These are phyloP conservation scores for Vigna trinervia DNA, from an alignment of 306 rosid species.

Conservation along the genomic window DNA sequence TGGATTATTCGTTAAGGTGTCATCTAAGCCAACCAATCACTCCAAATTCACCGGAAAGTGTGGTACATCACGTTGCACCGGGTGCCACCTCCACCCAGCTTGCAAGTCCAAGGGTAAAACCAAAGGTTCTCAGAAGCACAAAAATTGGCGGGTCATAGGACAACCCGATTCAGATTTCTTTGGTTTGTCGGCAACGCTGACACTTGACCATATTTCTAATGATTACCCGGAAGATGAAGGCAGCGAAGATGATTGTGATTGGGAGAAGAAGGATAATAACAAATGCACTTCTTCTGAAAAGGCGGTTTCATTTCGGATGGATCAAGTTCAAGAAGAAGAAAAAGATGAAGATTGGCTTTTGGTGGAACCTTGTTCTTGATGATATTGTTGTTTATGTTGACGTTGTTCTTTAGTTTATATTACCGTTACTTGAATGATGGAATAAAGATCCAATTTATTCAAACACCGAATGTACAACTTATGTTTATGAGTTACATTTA, in stretches of 20 bases:
- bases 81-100: slow-evolving; percentile 60
- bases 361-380: slow-evolving; percentile 52
- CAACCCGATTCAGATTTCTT: slow-evolving; percentile 38
- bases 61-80: slow-evolving; percentile 46
- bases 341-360: slow-evolving; percentile 64
- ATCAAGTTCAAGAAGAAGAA: slow-evolving; percentile 45
- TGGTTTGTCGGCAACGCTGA: slow-evolving; percentile 52
- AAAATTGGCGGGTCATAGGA: slow-evolving; percentile 37
- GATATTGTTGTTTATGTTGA: not conserved
- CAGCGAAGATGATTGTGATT: slow-evolving; percentile 20
- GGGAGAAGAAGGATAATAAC: slow-evolving; percentile 33
- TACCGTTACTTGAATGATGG: not conserved
- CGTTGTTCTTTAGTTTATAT: not conserved
- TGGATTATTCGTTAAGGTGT: slow-evolving; percentile 63
- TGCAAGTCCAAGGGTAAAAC: slow-evolving; percentile 66
- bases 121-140: slow-evolving; percentile 66
- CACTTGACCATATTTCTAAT: slow-evolving; percentile 47
- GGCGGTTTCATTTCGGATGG: slow-evolving; percentile 34
- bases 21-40: slow-evolving; percentile 75
- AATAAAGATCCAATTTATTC: not conserved
- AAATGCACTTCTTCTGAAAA: slow-evolving; percentile 44
- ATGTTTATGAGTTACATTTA: not conserved
- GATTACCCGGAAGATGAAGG: slow-evolving; percentile 19
- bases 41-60: slow-evolving; percentile 85
- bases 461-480: not conserved